Conservation (phyloP, 345 rosid genomes). For the Ceriops tagal region DNA sequence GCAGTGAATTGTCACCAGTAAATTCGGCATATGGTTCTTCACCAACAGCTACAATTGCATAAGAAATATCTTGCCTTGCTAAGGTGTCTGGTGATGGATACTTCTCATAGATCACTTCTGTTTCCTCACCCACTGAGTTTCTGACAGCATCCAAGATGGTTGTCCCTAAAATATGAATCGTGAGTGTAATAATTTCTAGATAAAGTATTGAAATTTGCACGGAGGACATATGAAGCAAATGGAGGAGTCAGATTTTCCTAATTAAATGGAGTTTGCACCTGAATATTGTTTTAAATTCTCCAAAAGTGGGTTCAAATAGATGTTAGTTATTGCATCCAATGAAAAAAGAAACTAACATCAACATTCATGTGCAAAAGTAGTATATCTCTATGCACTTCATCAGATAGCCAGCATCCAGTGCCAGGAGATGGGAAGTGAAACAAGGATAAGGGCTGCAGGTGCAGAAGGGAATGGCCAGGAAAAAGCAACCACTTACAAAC, state of each 20-base stretch:
- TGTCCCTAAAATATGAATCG: conserved; percentile 43
- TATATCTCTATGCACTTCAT: neutral
- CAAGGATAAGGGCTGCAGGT: no score
- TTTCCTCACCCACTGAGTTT: conserved; percentile 51
- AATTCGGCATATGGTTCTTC: conserved; percentile 76
- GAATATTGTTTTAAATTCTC: neutral
- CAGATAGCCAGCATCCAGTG: no score
- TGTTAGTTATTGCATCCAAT: neutral
- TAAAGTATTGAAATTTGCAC: neutral
- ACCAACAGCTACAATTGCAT: conserved; percentile 74
- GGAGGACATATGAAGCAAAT: neutral
- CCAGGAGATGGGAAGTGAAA: no score
- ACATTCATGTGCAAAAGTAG: neutral
- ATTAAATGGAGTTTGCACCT: no score
- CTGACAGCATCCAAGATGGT: conserved; percentile 74
- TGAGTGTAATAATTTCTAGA: neutral
- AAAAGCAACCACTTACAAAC: neutral
- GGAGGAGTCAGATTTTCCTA: neutral
- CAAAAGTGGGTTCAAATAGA: neutral
- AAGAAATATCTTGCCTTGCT: conserved; percentile 42
- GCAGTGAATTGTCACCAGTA: conserved; percentile 55
- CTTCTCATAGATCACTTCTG: conserved; percentile 61
- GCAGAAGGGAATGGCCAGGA: neutral
- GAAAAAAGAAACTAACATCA: neutral
- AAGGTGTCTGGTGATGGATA: conserved; percentile 56